Conservation (phyloP, 805 yeast species). For the Clavispora carvajalis region DNA sequence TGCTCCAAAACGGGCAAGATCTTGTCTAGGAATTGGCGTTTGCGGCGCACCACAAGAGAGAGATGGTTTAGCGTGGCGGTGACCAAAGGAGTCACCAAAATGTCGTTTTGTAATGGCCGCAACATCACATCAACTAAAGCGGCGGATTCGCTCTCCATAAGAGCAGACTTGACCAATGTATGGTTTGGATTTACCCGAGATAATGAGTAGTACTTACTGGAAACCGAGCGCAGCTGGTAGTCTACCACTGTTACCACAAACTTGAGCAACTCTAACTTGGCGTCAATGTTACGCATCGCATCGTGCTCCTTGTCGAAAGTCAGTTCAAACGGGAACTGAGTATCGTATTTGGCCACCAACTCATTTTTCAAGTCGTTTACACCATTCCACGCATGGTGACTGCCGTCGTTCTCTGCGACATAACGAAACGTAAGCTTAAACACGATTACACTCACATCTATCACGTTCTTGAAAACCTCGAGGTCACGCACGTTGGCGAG, state of each 20-base stretch:
- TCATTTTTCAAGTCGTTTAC: slow-evolving; percentile 50
- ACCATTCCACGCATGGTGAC: slow-evolving; percentile 48
- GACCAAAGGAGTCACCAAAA: slow-evolving; percentile 48
- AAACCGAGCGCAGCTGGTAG: slow-evolving; percentile 41
- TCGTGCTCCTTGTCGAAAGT: slow-evolving; percentile 47
- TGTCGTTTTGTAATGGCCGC: slow-evolving; percentile 49
- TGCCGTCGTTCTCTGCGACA: slow-evolving; percentile 44
- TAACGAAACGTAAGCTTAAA: slow-evolving; percentile 42
- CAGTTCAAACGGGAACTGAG: slow-evolving; percentile 47
- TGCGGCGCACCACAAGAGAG: slow-evolving; percentile 55
- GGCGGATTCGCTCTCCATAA: slow-evolving; percentile 64
- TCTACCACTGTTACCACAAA: slow-evolving; percentile 50
- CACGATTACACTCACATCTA: slow-evolving; percentile 35
- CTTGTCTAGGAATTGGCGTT: slow-evolving; percentile 56
- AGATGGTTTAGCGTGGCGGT: slow-evolving; percentile 66
- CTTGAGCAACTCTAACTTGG: slow-evolving; percentile 66
- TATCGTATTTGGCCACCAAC: slow-evolving; percentile 58
- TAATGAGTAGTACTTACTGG: slow-evolving; percentile 37
- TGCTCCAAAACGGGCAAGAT: slow-evolving; percentile 55
- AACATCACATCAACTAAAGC: slow-evolving; percentile 59
- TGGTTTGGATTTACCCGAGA: slow-evolving; percentile 52
- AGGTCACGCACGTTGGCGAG: slow-evolving; percentile 26
- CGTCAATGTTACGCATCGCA: slow-evolving; percentile 46
- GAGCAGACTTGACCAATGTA: slow-evolving; percentile 50
- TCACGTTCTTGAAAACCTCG: slow-evolving; percentile 24